Evolutionary conservation across 139 green algal species (phyloP).

Genomic region (Tetraselmis striata): DNA sequence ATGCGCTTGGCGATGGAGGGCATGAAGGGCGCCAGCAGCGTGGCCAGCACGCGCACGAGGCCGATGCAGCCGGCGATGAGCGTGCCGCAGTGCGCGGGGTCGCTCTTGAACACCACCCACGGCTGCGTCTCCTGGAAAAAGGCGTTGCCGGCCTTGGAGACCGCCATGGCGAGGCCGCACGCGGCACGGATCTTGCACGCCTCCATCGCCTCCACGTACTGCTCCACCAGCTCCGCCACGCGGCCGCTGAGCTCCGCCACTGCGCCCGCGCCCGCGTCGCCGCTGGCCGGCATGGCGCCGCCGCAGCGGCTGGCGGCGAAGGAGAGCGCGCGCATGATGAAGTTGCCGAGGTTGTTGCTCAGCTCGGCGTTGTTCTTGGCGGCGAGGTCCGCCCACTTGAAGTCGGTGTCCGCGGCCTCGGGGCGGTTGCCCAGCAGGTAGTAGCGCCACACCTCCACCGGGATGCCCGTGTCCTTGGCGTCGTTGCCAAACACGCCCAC

Average conservation of each 20-base stretch:
- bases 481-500: slow-evolving; percentile 93
- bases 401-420: slow-evolving; percentile 68
- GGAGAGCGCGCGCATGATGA: slow-evolving; percentile 70
- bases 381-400: slow-evolving; percentile 89
- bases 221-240: slow-evolving; percentile 46
- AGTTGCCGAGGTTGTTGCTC: slow-evolving; percentile 91
- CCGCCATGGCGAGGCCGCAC: slow-evolving; percentile 44
- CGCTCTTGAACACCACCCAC: slow-evolving; percentile 49
- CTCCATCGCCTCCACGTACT: slow-evolving; percentile 75
- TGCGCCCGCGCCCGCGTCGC: slow-evolving; percentile 22
- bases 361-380: slow-evolving; percentile 89
- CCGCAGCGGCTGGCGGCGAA: slow-evolving; percentile 54
- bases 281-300: not conserved
- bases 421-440: slow-evolving; percentile 87
- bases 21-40: slow-evolving; percentile 88
- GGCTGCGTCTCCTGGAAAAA: slow-evolving; percentile 45
- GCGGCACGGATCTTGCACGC: slow-evolving; percentile 62
- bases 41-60: slow-evolving; percentile 70
- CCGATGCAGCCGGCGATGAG: slow-evolving; percentile 53
- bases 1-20: slow-evolving; percentile 54
- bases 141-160: slow-evolving; percentile 22
- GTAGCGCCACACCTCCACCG: slow-evolving; percentile 88
- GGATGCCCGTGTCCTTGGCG: slow-evolving; percentile 76
- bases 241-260: slow-evolving; percentile 42
- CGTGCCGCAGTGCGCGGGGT: slow-evolving; percentile 18